Evolutionary conservation across 1,284 basidiomycete genomes (phyloP).

Genomic region (Blastosporella zonata): DNA sequence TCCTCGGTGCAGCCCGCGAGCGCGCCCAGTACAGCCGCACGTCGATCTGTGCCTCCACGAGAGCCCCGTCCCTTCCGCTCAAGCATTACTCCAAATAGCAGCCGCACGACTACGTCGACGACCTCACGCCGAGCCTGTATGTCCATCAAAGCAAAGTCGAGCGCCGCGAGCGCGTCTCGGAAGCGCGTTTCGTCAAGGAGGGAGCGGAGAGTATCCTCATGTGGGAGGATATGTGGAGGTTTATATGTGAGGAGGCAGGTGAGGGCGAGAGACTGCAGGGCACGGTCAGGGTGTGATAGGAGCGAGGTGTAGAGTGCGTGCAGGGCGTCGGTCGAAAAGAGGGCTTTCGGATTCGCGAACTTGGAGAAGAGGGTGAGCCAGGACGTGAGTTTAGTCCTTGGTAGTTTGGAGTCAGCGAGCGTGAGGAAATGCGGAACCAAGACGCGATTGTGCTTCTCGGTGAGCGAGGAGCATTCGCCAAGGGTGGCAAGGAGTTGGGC

Average conservation of each 20-base stretch:
- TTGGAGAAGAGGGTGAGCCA: slow-evolving; percentile 90
- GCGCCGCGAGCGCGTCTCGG: slow-evolving; percentile 81
- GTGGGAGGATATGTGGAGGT: slow-evolving; percentile 60
- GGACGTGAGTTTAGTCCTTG: slow-evolving; percentile 57
- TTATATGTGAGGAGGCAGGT: slow-evolving; percentile 87
- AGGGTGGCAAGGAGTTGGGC: slow-evolving; percentile 73
- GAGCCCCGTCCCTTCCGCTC: slow-evolving; percentile 66
- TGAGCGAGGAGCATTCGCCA: slow-evolving; percentile 62
- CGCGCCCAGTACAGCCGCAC: slow-evolving; percentile 75
- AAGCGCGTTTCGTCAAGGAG: slow-evolving; percentile 87
- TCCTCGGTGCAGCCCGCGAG: slow-evolving; percentile 69
- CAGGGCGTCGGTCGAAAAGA: slow-evolving; percentile 70
- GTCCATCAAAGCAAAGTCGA: slow-evolving; percentile 69
- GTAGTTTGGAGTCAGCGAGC: slow-evolving; percentile 45
- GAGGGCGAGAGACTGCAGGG: slow-evolving; percentile 77
- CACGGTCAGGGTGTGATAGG: slow-evolving; percentile 84
- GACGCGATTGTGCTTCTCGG: slow-evolving; percentile 82
- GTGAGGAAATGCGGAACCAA: slow-evolving; percentile 79
- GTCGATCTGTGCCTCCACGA: slow-evolving; percentile 68
- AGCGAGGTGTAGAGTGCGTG: slow-evolving; percentile 68
- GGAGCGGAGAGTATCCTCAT: slow-evolving; percentile 65
- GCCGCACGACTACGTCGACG: slow-evolving; percentile 72
- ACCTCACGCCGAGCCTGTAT: slow-evolving; percentile 63
- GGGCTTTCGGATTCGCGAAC: slow-evolving; percentile 87
- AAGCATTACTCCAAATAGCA: slow-evolving; percentile 90